A percentile compares a stretch with the other conserved stretches of the same genome.
Evolutionary conservation across 2,329 filamentous ascomycete genomes (phyloP).

Genomic region (Diaporthe batatas): DNA sequence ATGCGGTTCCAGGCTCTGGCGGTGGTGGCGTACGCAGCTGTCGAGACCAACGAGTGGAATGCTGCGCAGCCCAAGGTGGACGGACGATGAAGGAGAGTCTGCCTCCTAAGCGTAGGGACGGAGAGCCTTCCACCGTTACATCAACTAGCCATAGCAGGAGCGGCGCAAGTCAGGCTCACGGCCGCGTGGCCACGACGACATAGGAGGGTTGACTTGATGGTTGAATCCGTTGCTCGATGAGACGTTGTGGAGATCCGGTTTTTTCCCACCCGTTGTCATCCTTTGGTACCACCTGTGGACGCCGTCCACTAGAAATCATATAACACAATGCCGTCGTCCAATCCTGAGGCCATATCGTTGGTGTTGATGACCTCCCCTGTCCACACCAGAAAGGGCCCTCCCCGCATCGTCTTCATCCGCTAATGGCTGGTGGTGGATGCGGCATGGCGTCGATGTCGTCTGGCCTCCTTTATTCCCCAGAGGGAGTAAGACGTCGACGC

Average conservation of each 20-base stretch:
- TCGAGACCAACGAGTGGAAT: not conserved
- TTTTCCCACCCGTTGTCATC: constrained; percentile 5
- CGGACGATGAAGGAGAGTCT: not conserved
- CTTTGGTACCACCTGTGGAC: not conserved
- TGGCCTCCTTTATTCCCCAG: constrained; percentile 11
- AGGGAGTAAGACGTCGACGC: constrained; percentile 12
- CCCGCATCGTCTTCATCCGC: constrained; percentile 28
- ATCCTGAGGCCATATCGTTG: constrained; percentile 5
- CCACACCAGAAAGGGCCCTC: not conserved
- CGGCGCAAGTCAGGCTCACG: constrained; percentile 7
- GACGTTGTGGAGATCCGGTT: not conserved
- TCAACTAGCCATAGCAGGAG: not conserved
- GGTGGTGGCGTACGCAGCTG: constrained; percentile 14
- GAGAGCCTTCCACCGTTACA: constrained; percentile 9
- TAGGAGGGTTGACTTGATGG: not conserved
- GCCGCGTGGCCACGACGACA: constrained; percentile 11
- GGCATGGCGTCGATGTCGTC: constrained; percentile 29
- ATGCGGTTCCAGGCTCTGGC: not conserved
- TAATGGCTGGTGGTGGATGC: not conserved
- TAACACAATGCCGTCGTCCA: not conserved
- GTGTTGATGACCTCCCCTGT: constrained; percentile 15
- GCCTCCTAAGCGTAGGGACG: too few relatives aligned
- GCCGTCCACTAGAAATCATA: constrained; percentile 4
- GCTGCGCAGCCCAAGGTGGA: not conserved
- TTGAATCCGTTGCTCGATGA: not conserved